Evolutionary conservation across 2,329 filamentous ascomycete genomes (phyloP).

Genomic region (Pestalotiopsis sp.): DNA sequence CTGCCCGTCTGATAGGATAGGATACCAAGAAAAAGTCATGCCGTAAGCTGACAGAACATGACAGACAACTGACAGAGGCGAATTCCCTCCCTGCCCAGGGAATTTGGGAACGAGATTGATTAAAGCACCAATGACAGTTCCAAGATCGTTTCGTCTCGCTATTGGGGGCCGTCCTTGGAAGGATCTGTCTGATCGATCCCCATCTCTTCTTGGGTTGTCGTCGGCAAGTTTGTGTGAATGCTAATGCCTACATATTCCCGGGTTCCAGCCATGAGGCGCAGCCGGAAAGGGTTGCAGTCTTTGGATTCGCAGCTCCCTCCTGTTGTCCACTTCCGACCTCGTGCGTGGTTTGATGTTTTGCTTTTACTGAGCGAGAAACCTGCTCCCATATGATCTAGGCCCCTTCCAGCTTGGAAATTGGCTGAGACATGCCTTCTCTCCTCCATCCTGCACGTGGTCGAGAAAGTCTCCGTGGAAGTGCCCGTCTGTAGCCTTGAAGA

Average conservation of each 20-base stretch:
- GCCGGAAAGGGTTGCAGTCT: background rate
- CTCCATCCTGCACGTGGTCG: background rate
- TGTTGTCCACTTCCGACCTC: background rate
- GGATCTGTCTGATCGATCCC: background rate
- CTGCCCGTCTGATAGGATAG: background rate
- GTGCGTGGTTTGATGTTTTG: background rate
- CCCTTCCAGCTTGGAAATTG: background rate
- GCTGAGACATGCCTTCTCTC: background rate
- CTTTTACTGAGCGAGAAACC: background rate
- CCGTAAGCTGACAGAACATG: constrained; percentile 7
- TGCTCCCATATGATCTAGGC: background rate
- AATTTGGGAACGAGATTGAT: background rate
- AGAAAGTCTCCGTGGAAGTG: background rate
- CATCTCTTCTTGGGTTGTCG: too few species aligned
- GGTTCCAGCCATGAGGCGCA: background rate
- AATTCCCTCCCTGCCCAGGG: background rate
- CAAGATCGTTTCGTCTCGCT: background rate
- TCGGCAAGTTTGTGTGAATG: background rate
- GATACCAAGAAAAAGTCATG: background rate
- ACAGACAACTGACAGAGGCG: background rate
- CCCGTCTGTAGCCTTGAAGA: background rate
- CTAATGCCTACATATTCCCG: background rate
- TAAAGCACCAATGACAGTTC: background rate
- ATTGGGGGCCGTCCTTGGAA: background rate
- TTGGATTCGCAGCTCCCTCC: background rate